Evolutionary conservation across 805 yeast genomes (phyloP).

Genomic region (Zygosaccharomyces rouxii): DNA sequence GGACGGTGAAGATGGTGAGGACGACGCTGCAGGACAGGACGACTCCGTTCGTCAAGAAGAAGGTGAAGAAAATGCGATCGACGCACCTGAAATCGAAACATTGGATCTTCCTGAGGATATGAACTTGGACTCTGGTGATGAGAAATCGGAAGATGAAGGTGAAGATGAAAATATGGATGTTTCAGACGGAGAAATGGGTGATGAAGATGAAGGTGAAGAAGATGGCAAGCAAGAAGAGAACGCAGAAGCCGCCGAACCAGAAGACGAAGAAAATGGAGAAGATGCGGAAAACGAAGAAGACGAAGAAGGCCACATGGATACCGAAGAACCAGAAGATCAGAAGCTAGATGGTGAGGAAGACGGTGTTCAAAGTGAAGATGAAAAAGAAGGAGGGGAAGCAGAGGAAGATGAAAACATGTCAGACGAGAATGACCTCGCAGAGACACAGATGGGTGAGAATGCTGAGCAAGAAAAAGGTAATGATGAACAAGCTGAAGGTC

Average conservation of each 20-base stretch:
- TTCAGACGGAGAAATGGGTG: slow-evolving; percentile 39
- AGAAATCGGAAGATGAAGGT: slow-evolving; percentile 41
- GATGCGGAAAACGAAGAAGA: slow-evolving; percentile 34
- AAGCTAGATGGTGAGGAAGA: slow-evolving; percentile 29
- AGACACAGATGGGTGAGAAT: slow-evolving; percentile 29
- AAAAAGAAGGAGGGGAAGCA: slow-evolving; percentile 34
- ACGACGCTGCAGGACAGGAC: slow-evolving; percentile 78
- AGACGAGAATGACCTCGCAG: slow-evolving; percentile 34
- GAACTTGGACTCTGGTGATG: slow-evolving; percentile 78
- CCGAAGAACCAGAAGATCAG: slow-evolving; percentile 31
- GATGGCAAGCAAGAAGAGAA: slow-evolving; percentile 42
- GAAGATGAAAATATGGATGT: slow-evolving; percentile 40
- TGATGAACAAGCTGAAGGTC: slow-evolving; percentile 48
- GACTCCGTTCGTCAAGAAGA: slow-evolving; percentile 70
- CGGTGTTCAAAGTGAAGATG: slow-evolving; percentile 29
- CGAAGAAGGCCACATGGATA: slow-evolving; percentile 27
- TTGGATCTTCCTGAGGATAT: slow-evolving; percentile 90
- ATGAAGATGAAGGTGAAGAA: slow-evolving; percentile 78
- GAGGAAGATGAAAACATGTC: slow-evolving; percentile 30
- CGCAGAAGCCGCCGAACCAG: neutral
- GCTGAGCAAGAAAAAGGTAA: slow-evolving; percentile 38
- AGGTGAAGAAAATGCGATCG: slow-evolving; percentile 61
- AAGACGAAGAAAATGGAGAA: slow-evolving; percentile 29
- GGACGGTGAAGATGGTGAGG: slow-evolving; percentile 51
- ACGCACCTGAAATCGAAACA: slow-evolving; percentile 80